Base-by-base conservation (phyloP, 1,284 basidiomycete species). In the Cryptococcus sp. region DNA sequence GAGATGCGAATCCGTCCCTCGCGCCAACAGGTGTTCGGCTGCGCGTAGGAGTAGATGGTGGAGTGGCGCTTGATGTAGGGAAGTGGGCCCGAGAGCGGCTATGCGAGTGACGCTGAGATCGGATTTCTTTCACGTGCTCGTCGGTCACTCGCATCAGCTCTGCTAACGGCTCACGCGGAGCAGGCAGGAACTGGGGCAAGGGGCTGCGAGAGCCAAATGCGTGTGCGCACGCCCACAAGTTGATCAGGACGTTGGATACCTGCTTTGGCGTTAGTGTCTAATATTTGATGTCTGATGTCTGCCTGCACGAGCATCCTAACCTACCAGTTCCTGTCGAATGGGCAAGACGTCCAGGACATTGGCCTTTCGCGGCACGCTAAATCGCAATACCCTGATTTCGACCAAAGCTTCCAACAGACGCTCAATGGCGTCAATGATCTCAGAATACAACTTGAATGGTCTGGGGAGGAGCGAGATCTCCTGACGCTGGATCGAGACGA, bases 391-490 rank as follows among this genome's bases (percentile, higher is more conserved):
- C 5, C 81, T 61, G 41, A 82, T 67, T 25, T 80, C 79, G 6
- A 69, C 52, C 6, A 82, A 62, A 7, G 78, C 68, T 58, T 79
- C 79, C 22, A 77, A 63, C 25, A 81, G 70, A 3, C 67, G 70
- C 30, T 80, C 72, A 7, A 75, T 63, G 5, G 71, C 69, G 40
- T 79, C 75, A 16, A 81, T 71, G 43, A 81, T 68, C 53, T 78
- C 77, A 4, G 66, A 66, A 49, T 81, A 75, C 17, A 80, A 66
- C 39, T 66, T 68, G 55, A 77, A 75, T 0, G 80, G 80, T 52
- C 81, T 78, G 7, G 80, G 81, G 1, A 81, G 71, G 25, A 82
- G 74, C 16, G 79, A 79, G 10, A 82, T 46, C 62, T 82, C 81
- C 47, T 72, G 70, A 19, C 67, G 65, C 55, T 79, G 77, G 23